These are phyloP conservation scores for Diplosphaera chodatii DNA, from an alignment of 139 green algal genomes.

Conservation along the genomic window DNA sequence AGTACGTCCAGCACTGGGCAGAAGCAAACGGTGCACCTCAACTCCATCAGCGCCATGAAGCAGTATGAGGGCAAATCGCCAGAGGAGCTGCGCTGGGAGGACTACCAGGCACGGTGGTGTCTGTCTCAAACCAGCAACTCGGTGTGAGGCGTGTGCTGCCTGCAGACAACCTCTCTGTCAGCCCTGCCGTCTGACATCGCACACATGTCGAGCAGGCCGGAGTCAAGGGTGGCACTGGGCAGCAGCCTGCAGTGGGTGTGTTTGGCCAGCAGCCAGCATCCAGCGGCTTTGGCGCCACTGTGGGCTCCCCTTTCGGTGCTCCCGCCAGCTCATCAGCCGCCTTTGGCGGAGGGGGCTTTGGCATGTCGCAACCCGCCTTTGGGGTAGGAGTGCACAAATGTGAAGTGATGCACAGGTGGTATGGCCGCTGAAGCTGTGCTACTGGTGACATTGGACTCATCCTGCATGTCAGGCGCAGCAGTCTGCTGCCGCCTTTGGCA, in stretches of 20 bases:
- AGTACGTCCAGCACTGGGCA: conserved; percentile 14
- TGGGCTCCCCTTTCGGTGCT: conserved; percentile 32
- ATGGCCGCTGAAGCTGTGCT: too few species aligned
- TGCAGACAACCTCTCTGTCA: not conserved
- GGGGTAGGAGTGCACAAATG: not conserved
- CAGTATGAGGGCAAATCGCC: conserved; percentile 64
- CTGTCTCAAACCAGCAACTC: too few species aligned
- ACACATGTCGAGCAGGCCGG: not conserved
- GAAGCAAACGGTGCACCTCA: conserved; percentile 40
- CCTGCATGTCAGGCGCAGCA: not conserved
- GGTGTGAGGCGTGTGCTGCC: too few species aligned
- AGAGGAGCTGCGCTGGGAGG: conserved; percentile 88
- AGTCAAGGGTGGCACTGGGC: conserved; percentile 9
- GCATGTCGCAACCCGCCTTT: not conserved
- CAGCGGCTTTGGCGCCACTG: conserved; percentile 22
- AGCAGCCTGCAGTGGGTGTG: not conserved
- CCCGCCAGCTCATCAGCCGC: conserved; percentile 11
- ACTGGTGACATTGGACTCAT: too few species aligned
- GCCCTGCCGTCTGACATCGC: not conserved
- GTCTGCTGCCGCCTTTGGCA: not conserved
- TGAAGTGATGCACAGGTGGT: too few species aligned
- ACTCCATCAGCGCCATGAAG: conserved; percentile 77
- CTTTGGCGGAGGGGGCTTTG: conserved; percentile 25
- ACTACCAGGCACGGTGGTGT: conserved; percentile 77
- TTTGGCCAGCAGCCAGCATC: not conserved